Evolutionary conservation across 2,329 filamentous ascomycete species (phyloP), one percentile per base, ranked within the genome.

Genomic region (Curvularia spicifera): DNA sequence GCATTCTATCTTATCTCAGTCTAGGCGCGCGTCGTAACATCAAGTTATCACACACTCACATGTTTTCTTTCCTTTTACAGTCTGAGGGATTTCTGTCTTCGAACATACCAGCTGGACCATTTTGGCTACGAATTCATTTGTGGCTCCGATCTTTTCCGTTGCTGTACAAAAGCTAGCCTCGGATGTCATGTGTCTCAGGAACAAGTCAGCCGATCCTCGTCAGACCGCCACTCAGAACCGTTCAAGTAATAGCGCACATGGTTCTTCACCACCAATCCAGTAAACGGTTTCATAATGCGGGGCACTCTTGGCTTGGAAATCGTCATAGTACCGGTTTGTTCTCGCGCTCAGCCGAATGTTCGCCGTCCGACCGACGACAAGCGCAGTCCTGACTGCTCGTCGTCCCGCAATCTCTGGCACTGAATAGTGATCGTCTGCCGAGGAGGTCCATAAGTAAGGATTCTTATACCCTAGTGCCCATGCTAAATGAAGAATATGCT

Each of bases 341-440:
- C 39, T 66, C 61, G 63, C 59, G 59, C 51, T 52, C 45, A 63
- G 49, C 54, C 33, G 39, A 42, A 45, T 29, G 54, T n/a, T 42
- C 56, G 46, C 52, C 62, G 57, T 56, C 56, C 47, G 65, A 51
- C 71, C 70, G 70, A 67, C 56, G 54, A 59, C 52, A 72, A 56
- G 63, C 69, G 65, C 68, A 49, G 35, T 54, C 45, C 46, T 40
- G 35, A 55, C 40, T 50, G 47, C 31, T 28, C 35, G 10, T 26
- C 35, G 47, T 57, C 44, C 51, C 40, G 46, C 40, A 42, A 57
- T 39, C 18, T 28, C 53, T 47, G 8, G 31, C 53, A 35, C 33
- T 31, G 18, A 40, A 56, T 37, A 35, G 40, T 55, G 44, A 18
- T 52, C 15, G 8, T 51, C 40, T 31, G 33, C 47, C 47, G 47